These are phyloP conservation scores for Hyaloscypha finlandica DNA, from an alignment of 495 filamentous ascomycete genomes.

Conservation along the genomic window DNA sequence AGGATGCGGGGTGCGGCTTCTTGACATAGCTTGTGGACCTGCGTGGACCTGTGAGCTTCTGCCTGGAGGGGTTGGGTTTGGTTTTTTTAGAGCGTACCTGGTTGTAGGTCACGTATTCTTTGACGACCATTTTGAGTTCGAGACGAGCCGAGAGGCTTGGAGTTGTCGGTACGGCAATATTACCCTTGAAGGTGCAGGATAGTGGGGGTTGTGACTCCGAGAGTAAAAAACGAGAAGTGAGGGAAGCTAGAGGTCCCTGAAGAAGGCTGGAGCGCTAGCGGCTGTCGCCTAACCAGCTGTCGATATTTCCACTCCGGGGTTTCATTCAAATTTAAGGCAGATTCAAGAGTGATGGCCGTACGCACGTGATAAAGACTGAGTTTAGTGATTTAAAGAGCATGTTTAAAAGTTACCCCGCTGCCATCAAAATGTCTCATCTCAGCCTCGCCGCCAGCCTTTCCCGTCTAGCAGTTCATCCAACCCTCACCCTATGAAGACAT, in stretches of 20 bases:
- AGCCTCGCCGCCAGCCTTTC: slow-evolving; percentile 14
- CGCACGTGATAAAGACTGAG: neutral
- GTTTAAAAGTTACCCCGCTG: neutral
- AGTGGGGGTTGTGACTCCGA: slow-evolving; percentile 12
- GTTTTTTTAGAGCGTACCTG: slow-evolving; percentile 59
- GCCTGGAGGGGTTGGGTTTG: slow-evolving; percentile 14
- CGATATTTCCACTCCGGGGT: neutral
- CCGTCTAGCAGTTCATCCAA: neutral
- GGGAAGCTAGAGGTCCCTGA: slow-evolving; percentile 4
- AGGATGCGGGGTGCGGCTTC: slow-evolving; percentile 78
- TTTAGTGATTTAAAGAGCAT: neutral
- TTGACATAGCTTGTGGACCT: slow-evolving; percentile 96
- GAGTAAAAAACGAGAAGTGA: slow-evolving; percentile 1
- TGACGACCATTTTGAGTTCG: slow-evolving; percentile 70
- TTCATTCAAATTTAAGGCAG: neutral
- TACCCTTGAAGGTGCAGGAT: slow-evolving; percentile 6
- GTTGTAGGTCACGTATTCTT: slow-evolving; percentile 94
- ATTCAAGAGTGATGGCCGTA: neutral
- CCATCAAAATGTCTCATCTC: neutral
- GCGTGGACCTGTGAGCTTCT: slow-evolving; percentile 33
- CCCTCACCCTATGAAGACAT: neutral
- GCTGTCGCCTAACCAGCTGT: slow-evolving; percentile 10
- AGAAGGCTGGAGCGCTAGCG: slow-evolving; percentile 10
- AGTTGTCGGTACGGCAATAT: neutral
- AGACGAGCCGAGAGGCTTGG: neutral